A percentile compares a stretch with the other conserved stretches of the same genome.
phyloP scores from a whole-genome alignment of 305 asterid genomes.

The Ajuga reptans region DNA sequence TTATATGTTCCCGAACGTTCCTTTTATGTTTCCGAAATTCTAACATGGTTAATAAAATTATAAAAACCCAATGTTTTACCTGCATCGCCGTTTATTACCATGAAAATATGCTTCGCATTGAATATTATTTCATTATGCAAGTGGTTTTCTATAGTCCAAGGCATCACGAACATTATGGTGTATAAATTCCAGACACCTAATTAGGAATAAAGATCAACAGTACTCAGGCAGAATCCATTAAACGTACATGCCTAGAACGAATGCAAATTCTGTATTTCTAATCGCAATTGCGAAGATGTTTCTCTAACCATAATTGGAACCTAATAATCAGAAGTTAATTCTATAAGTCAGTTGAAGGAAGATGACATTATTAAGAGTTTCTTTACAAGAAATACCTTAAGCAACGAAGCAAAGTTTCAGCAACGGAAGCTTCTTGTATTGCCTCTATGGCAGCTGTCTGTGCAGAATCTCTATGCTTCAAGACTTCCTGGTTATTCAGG shows the following conservation, averaged over 20 bases:
- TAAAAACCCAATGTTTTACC: background rate
- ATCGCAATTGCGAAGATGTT: background rate
- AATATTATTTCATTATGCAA: background rate
- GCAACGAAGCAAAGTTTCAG: constrained; percentile 81
- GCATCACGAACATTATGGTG: background rate
- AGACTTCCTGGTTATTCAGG: constrained; percentile 53
- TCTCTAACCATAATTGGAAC: background rate
- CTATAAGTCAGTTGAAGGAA: background rate
- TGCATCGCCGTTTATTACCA: background rate
- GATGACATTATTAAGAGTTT: background rate
- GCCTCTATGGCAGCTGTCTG: constrained; percentile 95
- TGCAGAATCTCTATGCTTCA: constrained; percentile 79
- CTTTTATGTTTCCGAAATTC: background rate
- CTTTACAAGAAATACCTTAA: constrained; percentile 51
- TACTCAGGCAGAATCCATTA: background rate
- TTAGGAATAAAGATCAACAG: background rate
- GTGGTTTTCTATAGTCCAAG: background rate
- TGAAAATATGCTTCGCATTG: background rate
- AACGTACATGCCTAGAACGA: constrained; percentile 7
- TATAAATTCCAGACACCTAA: background rate
- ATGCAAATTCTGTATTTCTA: background rate
- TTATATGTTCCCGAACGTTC: background rate
- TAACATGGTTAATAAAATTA: background rate
- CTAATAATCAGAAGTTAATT: background rate
- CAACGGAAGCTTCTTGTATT: constrained; percentile 80